Evolutionary conservation across 495 filamentous ascomycete genomes (phyloP).

Genomic region (Staphylotrichum tortipilum): DNA sequence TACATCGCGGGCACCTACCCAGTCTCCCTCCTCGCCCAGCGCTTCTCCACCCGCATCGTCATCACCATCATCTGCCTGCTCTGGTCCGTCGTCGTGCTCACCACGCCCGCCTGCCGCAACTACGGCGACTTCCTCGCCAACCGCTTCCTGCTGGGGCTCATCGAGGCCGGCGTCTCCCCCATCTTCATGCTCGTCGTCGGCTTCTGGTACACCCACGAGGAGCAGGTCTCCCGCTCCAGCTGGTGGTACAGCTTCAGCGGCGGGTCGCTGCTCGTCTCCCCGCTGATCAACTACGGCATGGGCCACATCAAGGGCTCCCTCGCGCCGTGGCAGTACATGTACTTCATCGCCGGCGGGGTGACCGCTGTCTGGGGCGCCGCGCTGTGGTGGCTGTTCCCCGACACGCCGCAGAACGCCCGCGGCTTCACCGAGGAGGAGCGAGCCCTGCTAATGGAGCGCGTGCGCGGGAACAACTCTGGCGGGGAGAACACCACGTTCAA

Average conservation of each 20-base stretch:
- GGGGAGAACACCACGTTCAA: constrained; percentile 5
- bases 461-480: constrained; percentile 3
- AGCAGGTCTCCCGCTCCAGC: constrained; percentile 4
- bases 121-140: constrained; percentile 2
- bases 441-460: constrained; percentile 1
- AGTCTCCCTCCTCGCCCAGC: constrained; percentile 3
- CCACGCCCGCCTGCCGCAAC: constrained; percentile 2
- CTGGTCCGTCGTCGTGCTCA: constrained; percentile 3
- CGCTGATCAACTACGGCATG: constrained; percentile 7
- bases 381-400: constrained; percentile 5
- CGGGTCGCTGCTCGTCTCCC: constrained; percentile 5
- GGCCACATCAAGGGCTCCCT: constrained; percentile 1
- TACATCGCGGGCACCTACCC: constrained; percentile 7
- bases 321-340: constrained; percentile 8
- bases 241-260: constrained; percentile 6
- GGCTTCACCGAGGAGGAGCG: constrained; percentile 5
- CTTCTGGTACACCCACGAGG: constrained; percentile 3
- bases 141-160: constrained; percentile 3
- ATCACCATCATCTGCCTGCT: constrained; percentile 5
- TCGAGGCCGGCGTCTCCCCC: constrained; percentile 6
- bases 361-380: constrained; percentile 1
- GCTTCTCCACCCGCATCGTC: constrained; percentile 3
- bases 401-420: constrained; percentile 3
- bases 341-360: constrained; percentile 6
- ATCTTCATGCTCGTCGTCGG: constrained; percentile 9